phyloP scores from a whole-genome alignment of 352 stramenopile genomes.

The Phytophthora sp. region DNA sequence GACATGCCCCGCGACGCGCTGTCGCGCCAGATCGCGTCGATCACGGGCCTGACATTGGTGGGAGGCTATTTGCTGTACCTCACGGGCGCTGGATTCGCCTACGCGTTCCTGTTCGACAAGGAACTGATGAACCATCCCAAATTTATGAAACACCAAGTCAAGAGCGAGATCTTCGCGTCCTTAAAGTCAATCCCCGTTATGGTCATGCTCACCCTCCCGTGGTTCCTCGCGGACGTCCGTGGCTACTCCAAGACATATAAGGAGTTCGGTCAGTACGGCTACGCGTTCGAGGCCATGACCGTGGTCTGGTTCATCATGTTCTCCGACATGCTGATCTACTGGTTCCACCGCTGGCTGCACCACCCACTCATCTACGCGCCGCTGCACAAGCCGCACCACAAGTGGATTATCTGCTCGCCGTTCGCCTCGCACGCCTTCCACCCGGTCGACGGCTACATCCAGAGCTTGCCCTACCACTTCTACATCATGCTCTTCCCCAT shows the following conservation, averaged over 20 bases:
- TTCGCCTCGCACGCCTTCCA: conserved; percentile 81
- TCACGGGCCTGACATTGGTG: conserved; percentile 57
- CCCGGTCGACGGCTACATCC: conserved; percentile 72
- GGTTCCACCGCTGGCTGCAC: conserved; percentile 78
- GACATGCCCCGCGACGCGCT: conserved; percentile 48
- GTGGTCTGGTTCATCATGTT: conserved; percentile 69
- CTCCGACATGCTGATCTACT: conserved; percentile 86
- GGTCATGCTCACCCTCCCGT: conserved; percentile 65
- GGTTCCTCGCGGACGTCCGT: conserved; percentile 68
- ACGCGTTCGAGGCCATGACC: conserved; percentile 49
- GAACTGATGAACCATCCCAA: conserved; percentile 65
- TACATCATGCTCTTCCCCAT: conserved; percentile 74
- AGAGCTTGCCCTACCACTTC: conserved; percentile 72
- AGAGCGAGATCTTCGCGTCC: conserved; percentile 55
- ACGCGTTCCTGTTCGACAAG: conserved; percentile 73
- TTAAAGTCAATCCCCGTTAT: conserved; percentile 69
- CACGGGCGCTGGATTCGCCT: conserved; percentile 47
- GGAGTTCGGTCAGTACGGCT: conserved; percentile 45
- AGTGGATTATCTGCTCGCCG: conserved; percentile 73
- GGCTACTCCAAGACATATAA: conserved; percentile 63
- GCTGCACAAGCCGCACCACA: conserved; percentile 82
- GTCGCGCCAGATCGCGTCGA: conserved; percentile 51
- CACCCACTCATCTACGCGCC: conserved; percentile 64
- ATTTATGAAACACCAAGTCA: conserved; percentile 69
- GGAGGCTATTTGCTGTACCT: conserved; percentile 71